Percentiles rank a stretch among this genome's conserved stretches.
Evolutionary conservation across 1,284 basidiomycete species (phyloP).

Genomic region (Neonothopanus nambi): DNA sequence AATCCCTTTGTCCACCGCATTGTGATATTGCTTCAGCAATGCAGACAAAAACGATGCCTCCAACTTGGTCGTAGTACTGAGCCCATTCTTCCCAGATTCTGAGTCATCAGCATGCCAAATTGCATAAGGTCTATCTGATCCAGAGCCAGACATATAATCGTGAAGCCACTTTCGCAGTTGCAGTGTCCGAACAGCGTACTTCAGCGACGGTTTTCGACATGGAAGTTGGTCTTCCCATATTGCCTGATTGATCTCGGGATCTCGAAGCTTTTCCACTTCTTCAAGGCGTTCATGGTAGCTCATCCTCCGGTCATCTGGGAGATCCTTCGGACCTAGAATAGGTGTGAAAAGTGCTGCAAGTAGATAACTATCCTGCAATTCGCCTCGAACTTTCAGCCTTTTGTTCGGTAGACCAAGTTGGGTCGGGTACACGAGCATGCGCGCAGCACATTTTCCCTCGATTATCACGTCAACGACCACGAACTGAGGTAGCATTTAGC

Average conservation of each 20-base stretch:
- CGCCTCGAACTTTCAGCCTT: not conserved
- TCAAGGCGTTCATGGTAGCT: not conserved
- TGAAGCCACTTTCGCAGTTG: conserved; percentile 44
- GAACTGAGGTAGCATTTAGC: conserved; percentile 38
- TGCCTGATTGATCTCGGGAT: no score
- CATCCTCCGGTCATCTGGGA: not conserved
- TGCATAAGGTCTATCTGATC: conserved; percentile 30
- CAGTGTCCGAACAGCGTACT: conserved; percentile 43
- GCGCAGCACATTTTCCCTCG: conserved; percentile 43
- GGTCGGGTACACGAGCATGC: conserved; percentile 16
- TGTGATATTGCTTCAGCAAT: conserved; percentile 18
- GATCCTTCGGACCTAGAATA: conserved; percentile 27
- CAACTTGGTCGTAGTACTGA: not conserved
- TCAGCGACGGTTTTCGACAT: not conserved
- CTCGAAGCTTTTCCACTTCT: not conserved
- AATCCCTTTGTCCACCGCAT: not conserved
- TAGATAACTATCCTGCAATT: conserved; percentile 21
- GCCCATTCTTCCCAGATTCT: not conserved
- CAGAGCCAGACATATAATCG: conserved; percentile 35
- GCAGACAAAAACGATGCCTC: not conserved
- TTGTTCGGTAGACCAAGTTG: not conserved
- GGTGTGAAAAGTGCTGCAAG: conserved; percentile 51
- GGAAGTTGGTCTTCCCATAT: no score
- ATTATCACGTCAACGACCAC: conserved; percentile 47
- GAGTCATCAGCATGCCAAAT: conserved; percentile 29